Evolutionary conservation across 805 yeast species (phyloP).

Genomic region (Kazachstania kunashirensis): DNA sequence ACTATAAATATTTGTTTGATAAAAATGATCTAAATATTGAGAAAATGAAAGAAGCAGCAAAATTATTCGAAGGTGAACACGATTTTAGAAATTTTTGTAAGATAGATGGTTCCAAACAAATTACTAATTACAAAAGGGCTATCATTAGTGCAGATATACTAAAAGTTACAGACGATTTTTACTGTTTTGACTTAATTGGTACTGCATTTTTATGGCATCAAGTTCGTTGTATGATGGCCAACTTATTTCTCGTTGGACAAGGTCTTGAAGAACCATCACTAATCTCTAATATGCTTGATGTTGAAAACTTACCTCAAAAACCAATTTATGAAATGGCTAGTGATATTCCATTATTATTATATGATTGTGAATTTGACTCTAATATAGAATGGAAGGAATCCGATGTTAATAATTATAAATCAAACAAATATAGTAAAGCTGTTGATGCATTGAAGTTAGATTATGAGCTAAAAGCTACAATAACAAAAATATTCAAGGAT

Average conservation of each 20-base stretch:
- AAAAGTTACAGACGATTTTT: slow-evolving; percentile 35
- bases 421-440: slow-evolving; percentile 34
- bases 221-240: slow-evolving; percentile 90
- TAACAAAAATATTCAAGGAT: slow-evolving; percentile 42
- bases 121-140: slow-evolving; percentile 62
- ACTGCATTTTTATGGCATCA: slow-evolving; percentile 96
- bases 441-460: slow-evolving; percentile 48
- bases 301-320: slow-evolving; percentile 45
- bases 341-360: slow-evolving; percentile 77
- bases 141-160: slow-evolving; percentile 46
- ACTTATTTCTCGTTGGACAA: slow-evolving; percentile 74
- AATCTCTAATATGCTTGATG: slow-evolving; percentile 50
- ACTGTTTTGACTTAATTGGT: slow-evolving; percentile 70
- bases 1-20: slow-evolving; percentile 73
- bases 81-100: slow-evolving; percentile 95
- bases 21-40: slow-evolving; percentile 49
- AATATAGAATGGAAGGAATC: slow-evolving; percentile 53
- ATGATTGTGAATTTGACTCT: slow-evolving; percentile 68
- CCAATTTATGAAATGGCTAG: slow-evolving; percentile 86
- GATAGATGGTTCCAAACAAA: slow-evolving; percentile 88
- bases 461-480: slow-evolving; percentile 44
- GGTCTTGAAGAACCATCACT: slow-evolving; percentile 52
- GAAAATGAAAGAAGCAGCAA: slow-evolving; percentile 58
- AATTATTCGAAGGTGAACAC: slow-evolving; percentile 55
- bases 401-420: slow-evolving; percentile 29